phyloP scores from a whole-genome alignment of 2,329 filamentous ascomycete genomes.

The Bisporella sp. region DNA sequence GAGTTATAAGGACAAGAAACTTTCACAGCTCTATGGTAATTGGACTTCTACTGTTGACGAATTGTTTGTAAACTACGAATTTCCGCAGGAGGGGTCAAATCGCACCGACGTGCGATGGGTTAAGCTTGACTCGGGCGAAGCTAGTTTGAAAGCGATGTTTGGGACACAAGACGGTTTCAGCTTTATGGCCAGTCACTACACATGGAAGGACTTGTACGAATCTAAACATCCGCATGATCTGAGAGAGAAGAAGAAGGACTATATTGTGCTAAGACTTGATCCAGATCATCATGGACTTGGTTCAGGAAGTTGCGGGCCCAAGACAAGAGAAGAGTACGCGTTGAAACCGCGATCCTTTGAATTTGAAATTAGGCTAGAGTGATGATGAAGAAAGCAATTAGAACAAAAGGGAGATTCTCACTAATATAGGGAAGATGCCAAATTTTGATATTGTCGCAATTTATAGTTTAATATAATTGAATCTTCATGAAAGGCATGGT shows the following conservation, averaged over 20 bases:
- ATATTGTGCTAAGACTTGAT: conserved; percentile 35
- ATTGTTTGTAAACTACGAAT: conserved; percentile 56
- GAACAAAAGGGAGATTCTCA: too few relatives aligned
- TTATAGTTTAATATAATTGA: too few relatives aligned
- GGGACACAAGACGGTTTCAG: conserved; percentile 16
- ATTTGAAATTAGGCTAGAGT: conserved; percentile 5
- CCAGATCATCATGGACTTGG: conserved; percentile 39
- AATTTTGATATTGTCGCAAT: too few relatives aligned
- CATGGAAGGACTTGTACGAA: conserved; percentile 43
- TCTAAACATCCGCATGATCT: conserved; percentile 60
- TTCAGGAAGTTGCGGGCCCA: conserved; percentile 37
- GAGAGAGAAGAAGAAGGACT: conserved; percentile 33
- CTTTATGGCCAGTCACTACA: conserved; percentile 50
- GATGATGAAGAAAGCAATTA: too few relatives aligned
- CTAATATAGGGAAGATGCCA: too few relatives aligned
- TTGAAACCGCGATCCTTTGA: conserved; percentile 15
- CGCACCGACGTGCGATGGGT: conserved; percentile 54
- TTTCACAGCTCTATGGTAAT: conserved; percentile 49
- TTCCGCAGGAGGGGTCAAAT: conserved; percentile 62
- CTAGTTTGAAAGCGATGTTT: conserved; percentile 14
- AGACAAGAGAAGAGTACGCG: not conserved
- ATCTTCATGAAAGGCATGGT: too few relatives aligned
- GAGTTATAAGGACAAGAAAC: conserved; percentile 59
- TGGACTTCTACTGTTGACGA: conserved; percentile 40
- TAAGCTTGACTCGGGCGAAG: conserved; percentile 23